These are phyloP conservation scores for Pleodorina starrii DNA, from an alignment of 139 green algal genomes.

Conservation along the genomic window DNA sequence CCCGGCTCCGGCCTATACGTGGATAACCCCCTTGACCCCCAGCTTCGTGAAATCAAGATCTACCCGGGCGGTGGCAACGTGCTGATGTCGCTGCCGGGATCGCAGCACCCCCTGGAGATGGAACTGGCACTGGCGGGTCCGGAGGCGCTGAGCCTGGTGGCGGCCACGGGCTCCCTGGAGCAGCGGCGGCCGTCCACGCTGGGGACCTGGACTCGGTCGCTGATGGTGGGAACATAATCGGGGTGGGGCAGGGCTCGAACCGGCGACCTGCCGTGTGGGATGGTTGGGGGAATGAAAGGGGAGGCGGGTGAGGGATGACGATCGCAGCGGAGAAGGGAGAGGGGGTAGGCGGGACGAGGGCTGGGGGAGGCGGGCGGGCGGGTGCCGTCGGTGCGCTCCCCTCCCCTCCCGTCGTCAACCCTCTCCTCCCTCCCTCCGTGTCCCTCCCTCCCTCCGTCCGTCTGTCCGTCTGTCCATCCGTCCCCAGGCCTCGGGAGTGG, in stretches of 20 bases:
- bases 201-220: slow-evolving; percentile 34
- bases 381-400: too few relatives aligned
- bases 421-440: too few relatives aligned
- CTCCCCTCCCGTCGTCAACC: too few relatives aligned
- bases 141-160: slow-evolving; percentile 43
- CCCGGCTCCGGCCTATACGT: too few relatives aligned
- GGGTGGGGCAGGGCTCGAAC: neutral
- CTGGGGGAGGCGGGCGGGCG: neutral
- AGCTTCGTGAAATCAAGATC: slow-evolving; percentile 42
- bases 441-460: too few relatives aligned
- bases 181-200: slow-evolving; percentile 32
- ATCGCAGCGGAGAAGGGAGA: too few relatives aligned
- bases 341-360: neutral
- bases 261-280: neutral
- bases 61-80: slow-evolving; percentile 44
- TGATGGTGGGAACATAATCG: slow-evolving; percentile 44
- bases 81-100: slow-evolving; percentile 22
- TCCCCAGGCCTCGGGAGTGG: slow-evolving; percentile 15
- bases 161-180: slow-evolving; percentile 32
- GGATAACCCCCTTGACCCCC: too few relatives aligned
- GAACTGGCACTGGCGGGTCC: slow-evolving; percentile 14
- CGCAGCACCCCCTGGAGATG: neutral
- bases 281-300: too few relatives aligned
- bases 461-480: too few relatives aligned
- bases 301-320: too few relatives aligned